Evolutionary conservation across 495 filamentous ascomycete species (phyloP), one percentile per base, ranked within the genome.

Genomic region (Aspergillus carlsbadensis): DNA sequence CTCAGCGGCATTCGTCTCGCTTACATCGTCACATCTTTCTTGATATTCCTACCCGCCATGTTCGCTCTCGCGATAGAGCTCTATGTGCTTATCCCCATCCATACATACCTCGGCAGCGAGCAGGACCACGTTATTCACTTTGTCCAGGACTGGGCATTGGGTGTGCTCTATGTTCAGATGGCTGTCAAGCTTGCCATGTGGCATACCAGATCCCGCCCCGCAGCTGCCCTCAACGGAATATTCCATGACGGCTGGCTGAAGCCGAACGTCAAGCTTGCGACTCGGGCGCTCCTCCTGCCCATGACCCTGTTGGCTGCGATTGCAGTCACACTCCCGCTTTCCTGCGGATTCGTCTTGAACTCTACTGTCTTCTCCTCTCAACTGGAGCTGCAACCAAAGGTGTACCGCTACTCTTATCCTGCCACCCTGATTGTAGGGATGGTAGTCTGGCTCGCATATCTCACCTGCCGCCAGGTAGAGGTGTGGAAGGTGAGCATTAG

Each of bases 101-200:
- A 98, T 69, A 95, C 92, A 3, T 89, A 92, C 62, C 81, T 91
- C 34, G 74, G 65, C 4, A 65, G 66, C 21, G 64, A 66, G 14
- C 52, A 85, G 29, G 71, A 73, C 1, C 92, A 96, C 65, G 87
- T 89, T 34, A 83, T 98, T 36, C 89, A 96, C 61, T 80, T 97
- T 49, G 84, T 97, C 52, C 93, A 98, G 68, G 84, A 90, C 61
- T 98, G 95, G 92, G 95, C 92, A 1, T 74, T 98, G 3, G 95
- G 95, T 8, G 83, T 98, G 17, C 80, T 98, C 29, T 97, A 97
- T 70, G 81, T 96, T 47, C 93, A 96, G 56, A 84, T 97, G 71
- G 84, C 83, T n/a, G 79, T 82, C 35, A 88, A 89, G 35, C 66
- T 90, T 56, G 78, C 91, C 42, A 78, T 89, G 44, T 80, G 82